These are phyloP conservation scores for Vigna nakashimae DNA, from an alignment of 306 rosid species.

Conservation along the genomic window DNA sequence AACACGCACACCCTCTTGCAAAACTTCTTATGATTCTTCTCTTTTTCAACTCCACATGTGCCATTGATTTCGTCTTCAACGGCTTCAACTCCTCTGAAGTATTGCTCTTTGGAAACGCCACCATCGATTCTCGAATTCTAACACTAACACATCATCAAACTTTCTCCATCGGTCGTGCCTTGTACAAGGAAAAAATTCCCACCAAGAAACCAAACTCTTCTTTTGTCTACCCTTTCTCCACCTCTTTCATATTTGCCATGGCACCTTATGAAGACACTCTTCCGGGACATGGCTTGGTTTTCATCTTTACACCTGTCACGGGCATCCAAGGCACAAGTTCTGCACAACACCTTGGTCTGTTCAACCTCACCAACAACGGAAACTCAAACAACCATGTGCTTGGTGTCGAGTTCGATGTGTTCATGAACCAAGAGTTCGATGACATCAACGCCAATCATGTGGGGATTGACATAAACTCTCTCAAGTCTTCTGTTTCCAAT, in stretches of 20 bases:
- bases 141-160: slow-evolving; percentile 66
- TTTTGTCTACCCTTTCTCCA: slow-evolving; percentile 63
- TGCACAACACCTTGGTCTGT: slow-evolving; percentile 69
- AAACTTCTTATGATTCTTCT: slow-evolving; percentile 26
- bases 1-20: slow-evolving; percentile 23
- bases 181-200: slow-evolving; percentile 57
- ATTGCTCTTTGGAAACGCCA: slow-evolving; percentile 69
- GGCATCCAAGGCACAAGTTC: slow-evolving; percentile 70
- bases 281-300: slow-evolving; percentile 83
- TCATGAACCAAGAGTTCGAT: slow-evolving; percentile 69
- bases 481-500: slow-evolving; percentile 49
- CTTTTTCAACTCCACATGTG: slow-evolving; percentile 33
- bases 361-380: slow-evolving; percentile 65
- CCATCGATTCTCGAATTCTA: slow-evolving; percentile 58
- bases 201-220: slow-evolving; percentile 61
- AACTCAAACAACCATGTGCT: slow-evolving; percentile 56
- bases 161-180: slow-evolving; percentile 81
- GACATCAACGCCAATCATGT: slow-evolving; percentile 81
- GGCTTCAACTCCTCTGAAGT: slow-evolving; percentile 70
- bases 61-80: slow-evolving; percentile 77
- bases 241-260: slow-evolving; percentile 83
- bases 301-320: slow-evolving; percentile 63
- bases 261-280: slow-evolving; percentile 61
- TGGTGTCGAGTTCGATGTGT: slow-evolving; percentile 87
- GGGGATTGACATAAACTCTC: slow-evolving; percentile 76